Conservation (phyloP, 1,284 basidiomycete species). For the Rhodofomes roseus region DNA sequence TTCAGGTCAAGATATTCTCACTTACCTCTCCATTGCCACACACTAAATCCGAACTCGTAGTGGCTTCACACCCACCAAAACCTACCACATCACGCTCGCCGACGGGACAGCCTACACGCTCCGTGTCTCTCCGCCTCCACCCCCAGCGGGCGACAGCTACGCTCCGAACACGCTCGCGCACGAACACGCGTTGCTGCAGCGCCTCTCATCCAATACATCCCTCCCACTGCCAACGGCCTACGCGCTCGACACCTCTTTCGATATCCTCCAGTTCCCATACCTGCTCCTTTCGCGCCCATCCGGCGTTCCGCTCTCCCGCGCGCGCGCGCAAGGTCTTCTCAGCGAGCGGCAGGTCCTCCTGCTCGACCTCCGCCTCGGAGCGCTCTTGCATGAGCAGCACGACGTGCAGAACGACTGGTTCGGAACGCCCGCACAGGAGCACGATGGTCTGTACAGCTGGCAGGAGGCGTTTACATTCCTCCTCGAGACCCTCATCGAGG, state of each 20-base stretch:
- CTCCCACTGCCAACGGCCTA: constrained; percentile 22
- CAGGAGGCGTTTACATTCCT: constrained; percentile 63
- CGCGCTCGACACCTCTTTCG: constrained; percentile 16
- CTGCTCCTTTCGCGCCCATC: constrained; percentile 24
- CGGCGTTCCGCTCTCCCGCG: constrained; percentile 30
- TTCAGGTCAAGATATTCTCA: constrained; percentile 4
- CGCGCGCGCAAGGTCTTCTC: constrained; percentile 37
- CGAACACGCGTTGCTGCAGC: constrained; percentile 24
- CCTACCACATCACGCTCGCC: constrained; percentile 13
- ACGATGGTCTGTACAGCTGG: constrained; percentile 55
- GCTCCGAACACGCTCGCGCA: constrained; percentile 24
- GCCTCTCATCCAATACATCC: constrained; percentile 19
- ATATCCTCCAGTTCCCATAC: constrained; percentile 24
- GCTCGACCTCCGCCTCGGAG: constrained; percentile 57
- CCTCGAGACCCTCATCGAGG: constrained; percentile 51
- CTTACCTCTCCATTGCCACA: not conserved
- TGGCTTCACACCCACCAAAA: constrained; percentile 18
- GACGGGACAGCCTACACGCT: constrained; percentile 20
- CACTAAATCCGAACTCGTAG: constrained; percentile 8
- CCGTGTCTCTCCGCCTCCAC: constrained; percentile 16
- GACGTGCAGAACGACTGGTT: constrained; percentile 70
- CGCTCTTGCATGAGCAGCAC: constrained; percentile 58
- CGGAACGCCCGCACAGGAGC: constrained; percentile 43
- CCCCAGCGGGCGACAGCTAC: constrained; percentile 11
- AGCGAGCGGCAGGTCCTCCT: constrained; percentile 37